Percentiles rank a stretch among this genome's conserved stretches.
These are phyloP conservation scores for Taphrina betulina DNA, from an alignment of 1,139 yeast genomes.

Conservation along the genomic window DNA sequence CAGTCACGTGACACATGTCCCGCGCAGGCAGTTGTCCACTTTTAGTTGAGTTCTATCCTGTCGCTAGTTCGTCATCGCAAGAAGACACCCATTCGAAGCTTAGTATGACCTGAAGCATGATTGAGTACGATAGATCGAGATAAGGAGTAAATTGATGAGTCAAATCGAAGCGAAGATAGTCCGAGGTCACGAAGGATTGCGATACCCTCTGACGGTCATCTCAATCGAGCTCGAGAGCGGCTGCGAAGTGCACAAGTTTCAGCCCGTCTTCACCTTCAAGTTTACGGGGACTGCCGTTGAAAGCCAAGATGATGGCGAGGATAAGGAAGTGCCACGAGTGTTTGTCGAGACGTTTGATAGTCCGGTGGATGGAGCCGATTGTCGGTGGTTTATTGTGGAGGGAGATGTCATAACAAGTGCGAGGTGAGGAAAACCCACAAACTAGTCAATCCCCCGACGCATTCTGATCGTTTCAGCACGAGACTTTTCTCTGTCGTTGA, in stretches of 20 bases:
- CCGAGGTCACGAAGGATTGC: constrained; percentile 18
- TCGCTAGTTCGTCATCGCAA: no score
- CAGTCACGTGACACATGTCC: no score
- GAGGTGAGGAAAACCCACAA: constrained; percentile 35
- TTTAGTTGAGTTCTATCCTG: no score
- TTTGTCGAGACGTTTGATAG: constrained; percentile 63
- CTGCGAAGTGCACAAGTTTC: constrained; percentile 53
- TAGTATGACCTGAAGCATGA: no score
- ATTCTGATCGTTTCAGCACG: constrained; percentile 46
- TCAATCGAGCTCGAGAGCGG: constrained; percentile 45
- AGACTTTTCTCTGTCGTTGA: constrained; percentile 53
- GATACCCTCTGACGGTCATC: constrained; percentile 29
- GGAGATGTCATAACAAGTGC: constrained; percentile 56
- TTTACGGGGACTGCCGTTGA: constrained; percentile 54
- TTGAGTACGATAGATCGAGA: no score
- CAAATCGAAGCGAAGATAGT: constrained; percentile 5
- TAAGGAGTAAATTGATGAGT: no score
- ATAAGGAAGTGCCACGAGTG: constrained; percentile 43
- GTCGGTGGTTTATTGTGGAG: constrained; percentile 52
- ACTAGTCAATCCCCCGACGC: no score
- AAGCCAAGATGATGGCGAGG: constrained; percentile 39
- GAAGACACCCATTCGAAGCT: no score
- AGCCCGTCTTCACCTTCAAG: constrained; percentile 59
- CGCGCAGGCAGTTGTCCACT: no score
- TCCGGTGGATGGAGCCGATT: constrained; percentile 73